A percentile compares a stretch with the other conserved stretches of the same genome.
Conservation (phyloP, 2,329 filamentous ascomycete genomes). For the Gaeumannomyces sp. region DNA sequence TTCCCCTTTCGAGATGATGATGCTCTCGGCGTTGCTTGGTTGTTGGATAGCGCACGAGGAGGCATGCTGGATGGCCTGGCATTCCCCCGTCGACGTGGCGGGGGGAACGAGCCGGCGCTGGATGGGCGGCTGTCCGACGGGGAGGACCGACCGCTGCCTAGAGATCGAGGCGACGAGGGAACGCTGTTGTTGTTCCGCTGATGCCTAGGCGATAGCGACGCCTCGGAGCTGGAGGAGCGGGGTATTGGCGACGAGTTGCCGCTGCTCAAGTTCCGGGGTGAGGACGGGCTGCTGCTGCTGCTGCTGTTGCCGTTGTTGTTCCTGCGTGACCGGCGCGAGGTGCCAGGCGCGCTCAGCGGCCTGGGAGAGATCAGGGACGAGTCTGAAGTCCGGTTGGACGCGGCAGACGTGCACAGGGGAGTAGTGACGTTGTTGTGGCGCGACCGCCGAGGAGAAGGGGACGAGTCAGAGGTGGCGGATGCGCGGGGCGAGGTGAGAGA, state of each 20-base stretch:
- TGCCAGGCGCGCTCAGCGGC: not conserved
- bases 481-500: not conserved
- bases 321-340: conserved; percentile 2
- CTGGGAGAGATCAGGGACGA: not conserved
- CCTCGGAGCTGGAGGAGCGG: not conserved
- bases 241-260: not conserved
- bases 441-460: not conserved
- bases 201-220: not conserved
- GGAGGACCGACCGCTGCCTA: not conserved
- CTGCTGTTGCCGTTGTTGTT: conserved; percentile 5
- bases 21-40: not conserved
- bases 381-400: not conserved
- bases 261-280: not conserved
- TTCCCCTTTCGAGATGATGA: not conserved
- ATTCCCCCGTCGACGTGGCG: too few species aligned
- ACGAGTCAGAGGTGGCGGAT: not conserved
- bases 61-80: not conserved
- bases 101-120: not conserved
- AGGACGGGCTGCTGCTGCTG: conserved; percentile 1
- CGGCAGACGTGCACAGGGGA: not conserved
- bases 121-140: not conserved
- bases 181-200: not conserved
- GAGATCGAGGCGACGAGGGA: not conserved
- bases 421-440: not conserved
- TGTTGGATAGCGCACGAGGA: not conserved